Evolutionary conservation across 2,329 filamentous ascomycete genomes (phyloP).

Genomic region (Microdochium trichocladiopsis): DNA sequence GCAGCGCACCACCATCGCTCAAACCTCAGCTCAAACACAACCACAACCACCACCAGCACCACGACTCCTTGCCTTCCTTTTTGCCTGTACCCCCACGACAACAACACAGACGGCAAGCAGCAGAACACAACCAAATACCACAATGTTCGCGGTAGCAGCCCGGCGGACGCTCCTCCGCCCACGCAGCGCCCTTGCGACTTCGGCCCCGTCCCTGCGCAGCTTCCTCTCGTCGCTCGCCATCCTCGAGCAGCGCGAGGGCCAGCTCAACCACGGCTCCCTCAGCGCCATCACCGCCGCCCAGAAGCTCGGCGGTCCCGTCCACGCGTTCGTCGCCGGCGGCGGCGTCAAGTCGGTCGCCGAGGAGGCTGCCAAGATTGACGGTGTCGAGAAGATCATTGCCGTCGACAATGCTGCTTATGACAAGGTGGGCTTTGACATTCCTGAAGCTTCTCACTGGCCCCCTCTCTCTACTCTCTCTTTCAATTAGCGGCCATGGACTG

Average conservation of each 20-base stretch:
- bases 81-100: not conserved
- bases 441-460: not conserved
- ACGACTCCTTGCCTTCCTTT: too few relatives aligned
- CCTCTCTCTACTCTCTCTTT: not conserved
- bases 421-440: conserved; percentile 52
- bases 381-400: conserved; percentile 83
- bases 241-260: conserved; percentile 86
- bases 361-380: conserved; percentile 81
- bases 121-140: conserved; percentile 3
- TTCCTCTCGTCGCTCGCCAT: conserved; percentile 84
- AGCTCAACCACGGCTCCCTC: conserved; percentile 75
- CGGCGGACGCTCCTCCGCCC: conserved; percentile 15
- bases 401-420: conserved; percentile 89
- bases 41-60: not conserved
- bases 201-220: conserved; percentile 47
- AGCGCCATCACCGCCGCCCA: conserved; percentile 80
- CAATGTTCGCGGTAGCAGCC: conserved; percentile 18
- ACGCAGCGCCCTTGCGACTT: conserved; percentile 16
- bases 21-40: not conserved
- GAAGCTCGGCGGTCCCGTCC: conserved; percentile 78
- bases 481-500: too few relatives aligned
- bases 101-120: not conserved
- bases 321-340: conserved; percentile 79
- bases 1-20: not conserved
- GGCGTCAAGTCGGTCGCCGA: conserved; percentile 70